phyloP scores from a whole-genome alignment of 495 filamentous ascomycete genomes.

The Delitschia confertaspora region DNA sequence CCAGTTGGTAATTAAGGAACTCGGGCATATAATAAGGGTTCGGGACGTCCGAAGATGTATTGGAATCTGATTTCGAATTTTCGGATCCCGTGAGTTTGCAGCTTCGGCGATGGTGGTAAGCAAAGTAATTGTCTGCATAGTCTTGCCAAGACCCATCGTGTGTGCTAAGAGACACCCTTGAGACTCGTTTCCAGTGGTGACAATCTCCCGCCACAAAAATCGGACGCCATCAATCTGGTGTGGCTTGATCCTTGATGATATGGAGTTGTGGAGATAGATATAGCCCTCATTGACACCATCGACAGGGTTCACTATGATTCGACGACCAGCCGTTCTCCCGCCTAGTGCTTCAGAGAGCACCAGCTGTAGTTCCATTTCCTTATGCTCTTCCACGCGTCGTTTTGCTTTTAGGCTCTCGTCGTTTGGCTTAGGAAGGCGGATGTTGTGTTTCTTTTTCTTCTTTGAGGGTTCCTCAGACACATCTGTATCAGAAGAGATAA shows the following conservation, averaged over 20 bases:
- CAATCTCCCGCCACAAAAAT: constrained; percentile 84
- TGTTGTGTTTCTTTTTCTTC: too few relatives aligned
- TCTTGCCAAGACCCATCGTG: constrained; percentile 91
- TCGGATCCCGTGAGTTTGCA: constrained; percentile 46
- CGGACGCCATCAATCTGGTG: constrained; percentile 65
- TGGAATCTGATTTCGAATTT: constrained; percentile 58
- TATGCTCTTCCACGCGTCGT: constrained; percentile 37
- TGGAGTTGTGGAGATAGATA: constrained; percentile 43
- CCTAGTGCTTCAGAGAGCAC: too few relatives aligned
- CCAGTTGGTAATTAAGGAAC: constrained; percentile 75
- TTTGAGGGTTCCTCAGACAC: too few relatives aligned
- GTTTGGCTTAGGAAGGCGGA: too few relatives aligned
- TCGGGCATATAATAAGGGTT: constrained; percentile 67
- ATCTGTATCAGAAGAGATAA: background rate
- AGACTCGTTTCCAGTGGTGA: constrained; percentile 41
- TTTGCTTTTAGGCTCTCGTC: too few relatives aligned
- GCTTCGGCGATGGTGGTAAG: constrained; percentile 65
- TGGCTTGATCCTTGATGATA: constrained; percentile 44
- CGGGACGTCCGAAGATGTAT: constrained; percentile 48
- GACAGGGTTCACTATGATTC: constrained; percentile 63
- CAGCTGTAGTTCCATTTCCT: too few relatives aligned
- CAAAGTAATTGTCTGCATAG: constrained; percentile 79
- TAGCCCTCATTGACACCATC: constrained; percentile 48
- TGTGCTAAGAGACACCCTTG: constrained; percentile 83
- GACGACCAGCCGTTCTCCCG: constrained; percentile 39